These are phyloP conservation scores for Neoascochyta sp. DNA, from an alignment of 2,329 filamentous ascomycete genomes.

Conservation along the genomic window DNA sequence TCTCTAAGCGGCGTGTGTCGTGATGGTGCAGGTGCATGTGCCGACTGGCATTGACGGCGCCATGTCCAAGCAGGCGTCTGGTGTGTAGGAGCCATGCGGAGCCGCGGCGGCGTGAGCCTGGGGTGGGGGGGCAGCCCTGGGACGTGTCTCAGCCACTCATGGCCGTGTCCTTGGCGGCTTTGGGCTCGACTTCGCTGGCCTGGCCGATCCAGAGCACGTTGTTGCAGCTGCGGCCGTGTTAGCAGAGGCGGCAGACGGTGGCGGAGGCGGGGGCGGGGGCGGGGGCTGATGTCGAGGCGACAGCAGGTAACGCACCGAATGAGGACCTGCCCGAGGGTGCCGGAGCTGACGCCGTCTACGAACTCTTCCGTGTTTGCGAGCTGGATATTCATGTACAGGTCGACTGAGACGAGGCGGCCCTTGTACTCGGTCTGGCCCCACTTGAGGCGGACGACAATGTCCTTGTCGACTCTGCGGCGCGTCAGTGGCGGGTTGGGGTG, in stretches of 20 bases:
- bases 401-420: conserved; percentile 84
- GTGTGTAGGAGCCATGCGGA: too few species aligned
- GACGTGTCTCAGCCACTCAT: conserved; percentile 43
- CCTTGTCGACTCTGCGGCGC: conserved; percentile 70
- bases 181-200: conserved; percentile 47
- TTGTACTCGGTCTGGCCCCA: conserved; percentile 99
- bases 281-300: too few species aligned
- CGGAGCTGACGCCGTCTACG: conserved; percentile 81
- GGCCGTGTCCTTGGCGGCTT: conserved; percentile 38
- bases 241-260: too few species aligned
- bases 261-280: too few species aligned
- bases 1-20: too few species aligned
- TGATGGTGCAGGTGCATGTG: too few species aligned
- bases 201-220: conserved; percentile 90
- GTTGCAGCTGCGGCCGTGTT: too few species aligned
- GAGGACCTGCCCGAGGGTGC: conserved; percentile 81
- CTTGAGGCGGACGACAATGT: conserved; percentile 89
- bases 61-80: too few species aligned
- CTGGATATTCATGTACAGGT: conserved; percentile 99
- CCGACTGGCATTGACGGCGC: too few species aligned
- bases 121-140: too few species aligned
- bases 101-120: too few species aligned
- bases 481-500: conserved; percentile 9
- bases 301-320: too few species aligned
- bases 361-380: conserved; percentile 87